Evolutionary conservation across 1,284 basidiomycete genomes (phyloP).

Genomic region (Puccinia horiana): DNA sequence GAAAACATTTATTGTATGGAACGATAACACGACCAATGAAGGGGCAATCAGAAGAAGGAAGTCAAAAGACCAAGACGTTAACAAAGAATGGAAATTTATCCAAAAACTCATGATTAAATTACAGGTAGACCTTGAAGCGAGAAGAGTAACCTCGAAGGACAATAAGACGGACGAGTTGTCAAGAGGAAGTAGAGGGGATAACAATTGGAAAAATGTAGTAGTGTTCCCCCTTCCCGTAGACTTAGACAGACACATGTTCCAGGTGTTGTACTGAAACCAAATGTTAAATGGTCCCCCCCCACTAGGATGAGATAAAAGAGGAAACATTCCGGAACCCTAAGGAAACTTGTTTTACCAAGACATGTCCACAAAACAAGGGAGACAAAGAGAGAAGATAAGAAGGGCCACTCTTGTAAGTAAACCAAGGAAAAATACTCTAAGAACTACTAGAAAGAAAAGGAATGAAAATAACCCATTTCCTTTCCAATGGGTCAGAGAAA

Average conservation of each 20-base stretch:
- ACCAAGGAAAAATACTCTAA: too few species aligned
- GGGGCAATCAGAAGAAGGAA: background rate
- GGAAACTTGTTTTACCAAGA: too few species aligned
- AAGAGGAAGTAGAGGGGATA: background rate
- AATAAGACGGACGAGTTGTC: background rate
- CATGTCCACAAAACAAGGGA: too few species aligned
- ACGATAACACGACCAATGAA: too few species aligned
- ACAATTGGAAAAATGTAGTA: background rate
- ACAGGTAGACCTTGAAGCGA: background rate
- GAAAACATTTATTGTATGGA: background rate
- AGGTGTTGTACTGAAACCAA: background rate
- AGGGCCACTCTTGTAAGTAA: too few species aligned
- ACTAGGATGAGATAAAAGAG: too few species aligned
- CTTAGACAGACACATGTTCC: background rate
- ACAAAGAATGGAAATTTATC: slow-evolving; percentile 12
- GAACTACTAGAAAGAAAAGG: too few species aligned
- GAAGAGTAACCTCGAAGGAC: background rate
- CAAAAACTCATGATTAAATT: background rate
- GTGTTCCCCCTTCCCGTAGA: background rate
- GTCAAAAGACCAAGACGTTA: background rate
- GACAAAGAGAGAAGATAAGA: too few species aligned
- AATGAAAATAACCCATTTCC: too few species aligned
- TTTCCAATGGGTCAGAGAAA: background rate
- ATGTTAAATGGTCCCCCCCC: too few species aligned
- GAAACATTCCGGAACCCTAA: too few species aligned